Base-by-base conservation (phyloP, 2,329 filamentous ascomycete genomes). In the Sphaceloma murrayae region DNA sequence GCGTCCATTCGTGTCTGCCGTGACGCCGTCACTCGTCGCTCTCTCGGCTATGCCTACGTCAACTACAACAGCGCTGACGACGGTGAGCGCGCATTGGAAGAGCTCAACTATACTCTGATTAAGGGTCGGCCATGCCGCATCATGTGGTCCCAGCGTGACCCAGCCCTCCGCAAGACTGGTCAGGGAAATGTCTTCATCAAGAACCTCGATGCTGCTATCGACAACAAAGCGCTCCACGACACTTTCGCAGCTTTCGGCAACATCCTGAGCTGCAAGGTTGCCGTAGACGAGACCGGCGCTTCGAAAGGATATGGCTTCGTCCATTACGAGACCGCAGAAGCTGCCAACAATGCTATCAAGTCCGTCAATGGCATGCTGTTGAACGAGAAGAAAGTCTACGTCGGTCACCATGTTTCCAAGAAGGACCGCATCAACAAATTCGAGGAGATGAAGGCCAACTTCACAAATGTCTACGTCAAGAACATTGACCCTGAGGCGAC, bases 371-470 rank as follows among this genome's bases (percentile, higher is more conserved):
- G 91, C 66, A 98, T 98, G 91, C 74, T 98, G 65, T 70, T 98
- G 63, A 98, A 98, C 72, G 91, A 98, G 78, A 98, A 98, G 82
- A 98, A 98, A 78, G 91, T 98, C 53, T 98, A 93, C 58, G 91
- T 98, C 56, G 91, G 91, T 53, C 89, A 95, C 70, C 91, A 98
- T 72, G 96, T 98, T 60, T 88, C 91, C 66, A 96, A 96, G 83
- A 96, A 96, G 78, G 91, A 98, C 64, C 89, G 91, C 59, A 91
- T 96, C 78, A 94, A 86, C 85, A 98, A 98, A 74, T 96, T 96
- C 58, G 91, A 98, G 74, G 91, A 98, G 77, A 98, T 98, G 89
- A 98, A 98, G 82, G 91, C 91, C 67, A 98, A 98, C 77, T 98
- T 93, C 77, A 98, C 91, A 74, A 98, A 98, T 67, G 81, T 98